Evolutionary conservation across 176 grass and related monocot species (phyloP).

Genomic region (Oryza punctata): DNA sequence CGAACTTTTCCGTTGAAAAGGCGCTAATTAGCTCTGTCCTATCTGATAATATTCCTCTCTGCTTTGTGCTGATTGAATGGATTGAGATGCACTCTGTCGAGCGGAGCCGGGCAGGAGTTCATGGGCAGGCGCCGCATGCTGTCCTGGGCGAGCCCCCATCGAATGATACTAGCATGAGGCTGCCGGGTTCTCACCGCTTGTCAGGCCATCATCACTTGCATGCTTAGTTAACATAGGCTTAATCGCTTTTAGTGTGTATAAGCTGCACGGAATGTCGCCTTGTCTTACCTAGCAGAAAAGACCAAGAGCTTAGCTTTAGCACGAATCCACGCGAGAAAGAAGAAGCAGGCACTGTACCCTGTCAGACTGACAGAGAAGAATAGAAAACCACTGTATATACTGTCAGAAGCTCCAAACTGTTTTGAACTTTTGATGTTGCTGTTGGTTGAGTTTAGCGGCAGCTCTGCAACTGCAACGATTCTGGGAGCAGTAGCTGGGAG

Average conservation of each 20-base stretch:
- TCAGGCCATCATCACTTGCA: slow-evolving; percentile 19
- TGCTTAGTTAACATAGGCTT: slow-evolving; percentile 22
- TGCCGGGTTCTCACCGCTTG: not conserved
- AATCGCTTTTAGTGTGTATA: not conserved
- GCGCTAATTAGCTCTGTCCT: slow-evolving; percentile 31
- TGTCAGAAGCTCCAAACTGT: not conserved
- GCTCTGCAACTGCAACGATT: slow-evolving; percentile 1
- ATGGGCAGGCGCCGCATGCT: slow-evolving; percentile 38
- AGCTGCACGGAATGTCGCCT: not conserved
- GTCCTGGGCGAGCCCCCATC: slow-evolving; percentile 18
- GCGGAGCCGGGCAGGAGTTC: slow-evolving; percentile 26
- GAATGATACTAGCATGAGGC: slow-evolving; percentile 37
- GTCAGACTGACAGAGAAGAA: not conserved
- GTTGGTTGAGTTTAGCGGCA: slow-evolving; percentile 8
- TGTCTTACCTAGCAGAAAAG: slow-evolving; percentile 5
- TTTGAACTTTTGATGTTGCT: not conserved
- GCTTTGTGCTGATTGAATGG: slow-evolving; percentile 2
- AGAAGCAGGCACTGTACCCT: not conserved
- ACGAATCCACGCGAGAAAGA: not conserved
- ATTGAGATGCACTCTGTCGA: slow-evolving; percentile 36
- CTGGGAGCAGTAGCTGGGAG: not conserved
- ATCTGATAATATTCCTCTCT: not conserved
- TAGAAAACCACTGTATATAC: not conserved
- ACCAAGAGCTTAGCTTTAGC: not conserved
- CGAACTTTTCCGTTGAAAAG: slow-evolving; percentile 3